Percentiles rank a stretch among this genome's conserved stretches.
These are phyloP conservation scores for Eutrema japonicum DNA, from an alignment of 345 rosid species.

Conservation along the genomic window DNA sequence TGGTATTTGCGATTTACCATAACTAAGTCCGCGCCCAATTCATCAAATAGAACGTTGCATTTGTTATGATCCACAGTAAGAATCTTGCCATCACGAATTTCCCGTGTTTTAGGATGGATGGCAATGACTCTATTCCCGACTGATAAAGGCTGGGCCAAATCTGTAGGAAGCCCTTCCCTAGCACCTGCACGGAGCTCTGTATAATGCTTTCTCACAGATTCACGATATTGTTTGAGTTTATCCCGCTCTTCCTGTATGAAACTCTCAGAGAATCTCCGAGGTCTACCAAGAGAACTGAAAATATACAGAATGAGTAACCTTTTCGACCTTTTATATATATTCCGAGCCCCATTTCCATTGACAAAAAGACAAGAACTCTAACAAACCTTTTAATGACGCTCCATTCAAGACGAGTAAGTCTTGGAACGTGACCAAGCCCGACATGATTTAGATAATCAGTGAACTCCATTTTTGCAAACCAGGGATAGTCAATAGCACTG, in stretches of 20 bases:
- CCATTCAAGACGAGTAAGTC: slow-evolving; percentile 96
- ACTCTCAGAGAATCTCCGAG: slow-evolving; percentile 86
- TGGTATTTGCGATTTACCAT: slow-evolving; percentile 54
- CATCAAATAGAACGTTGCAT: slow-evolving; percentile 82
- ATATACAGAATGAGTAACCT: slow-evolving; percentile 20
- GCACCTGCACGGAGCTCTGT: slow-evolving; percentile 67
- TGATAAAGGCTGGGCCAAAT: slow-evolving; percentile 81
- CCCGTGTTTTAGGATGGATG: slow-evolving; percentile 84
- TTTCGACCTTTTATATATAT: slow-evolving; percentile 6
- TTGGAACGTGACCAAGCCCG: slow-evolving; percentile 86
- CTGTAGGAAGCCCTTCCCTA: slow-evolving; percentile 80
- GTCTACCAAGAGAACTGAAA: slow-evolving; percentile 95
- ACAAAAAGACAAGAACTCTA: slow-evolving; percentile 26
- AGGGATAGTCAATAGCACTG: slow-evolving; percentile 93
- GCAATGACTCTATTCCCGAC: slow-evolving; percentile 88
- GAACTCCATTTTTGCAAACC: slow-evolving; percentile 98
- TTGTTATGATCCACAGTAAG: slow-evolving; percentile 79
- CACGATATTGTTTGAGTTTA: slow-evolving; percentile 85
- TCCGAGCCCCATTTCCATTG: neutral
- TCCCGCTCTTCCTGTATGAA: slow-evolving; percentile 80
- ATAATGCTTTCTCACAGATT: slow-evolving; percentile 82
- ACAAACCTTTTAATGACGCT: slow-evolving; percentile 90
- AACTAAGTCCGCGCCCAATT: slow-evolving; percentile 80
- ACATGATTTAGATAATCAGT: slow-evolving; percentile 87
- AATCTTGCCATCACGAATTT: slow-evolving; percentile 84